Conservation (phyloP, 1,284 basidiomycete species). For the Peniophora sp. region DNA sequence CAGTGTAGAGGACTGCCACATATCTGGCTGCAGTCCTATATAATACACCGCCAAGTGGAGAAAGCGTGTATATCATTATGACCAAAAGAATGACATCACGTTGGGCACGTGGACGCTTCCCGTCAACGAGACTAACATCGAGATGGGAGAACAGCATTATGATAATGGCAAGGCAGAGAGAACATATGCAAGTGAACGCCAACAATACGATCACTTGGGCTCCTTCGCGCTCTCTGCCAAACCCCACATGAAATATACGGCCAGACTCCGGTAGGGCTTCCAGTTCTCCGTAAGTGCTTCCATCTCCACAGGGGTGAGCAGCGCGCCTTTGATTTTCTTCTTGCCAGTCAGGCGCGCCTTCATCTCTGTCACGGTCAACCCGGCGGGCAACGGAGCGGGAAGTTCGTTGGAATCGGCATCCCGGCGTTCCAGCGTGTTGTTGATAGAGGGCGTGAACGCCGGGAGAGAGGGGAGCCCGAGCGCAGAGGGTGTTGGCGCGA, state of each 20-base stretch:
- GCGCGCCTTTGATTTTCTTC: slow-evolving; percentile 79
- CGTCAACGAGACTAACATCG: no score
- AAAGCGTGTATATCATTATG: no score
- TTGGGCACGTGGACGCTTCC: no score
- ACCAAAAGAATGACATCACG: no score
- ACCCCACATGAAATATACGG: slow-evolving; percentile 29
- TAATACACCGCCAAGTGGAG: no score
- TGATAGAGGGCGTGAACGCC: slow-evolving; percentile 63
- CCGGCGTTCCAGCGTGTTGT: slow-evolving; percentile 33
- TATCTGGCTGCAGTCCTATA: no score
- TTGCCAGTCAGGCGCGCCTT: slow-evolving; percentile 67
- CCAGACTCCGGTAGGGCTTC: slow-evolving; percentile 76
- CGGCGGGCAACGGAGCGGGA: slow-evolving; percentile 46
- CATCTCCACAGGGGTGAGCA: slow-evolving; percentile 81
- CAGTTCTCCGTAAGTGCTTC: slow-evolving; percentile 67
- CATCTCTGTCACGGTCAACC: slow-evolving; percentile 52
- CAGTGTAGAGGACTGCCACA: no score
- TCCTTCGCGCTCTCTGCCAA: not conserved
- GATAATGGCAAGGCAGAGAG: no score
- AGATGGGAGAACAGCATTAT: no score
- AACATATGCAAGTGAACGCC: no score
- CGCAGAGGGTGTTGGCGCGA: slow-evolving; percentile 11
- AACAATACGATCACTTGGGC: not conserved
- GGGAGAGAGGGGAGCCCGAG: slow-evolving; percentile 29
- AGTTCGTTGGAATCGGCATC: slow-evolving; percentile 9